phyloP scores from a whole-genome alignment of 805 yeast species.

The Danielia reshetovae region DNA sequence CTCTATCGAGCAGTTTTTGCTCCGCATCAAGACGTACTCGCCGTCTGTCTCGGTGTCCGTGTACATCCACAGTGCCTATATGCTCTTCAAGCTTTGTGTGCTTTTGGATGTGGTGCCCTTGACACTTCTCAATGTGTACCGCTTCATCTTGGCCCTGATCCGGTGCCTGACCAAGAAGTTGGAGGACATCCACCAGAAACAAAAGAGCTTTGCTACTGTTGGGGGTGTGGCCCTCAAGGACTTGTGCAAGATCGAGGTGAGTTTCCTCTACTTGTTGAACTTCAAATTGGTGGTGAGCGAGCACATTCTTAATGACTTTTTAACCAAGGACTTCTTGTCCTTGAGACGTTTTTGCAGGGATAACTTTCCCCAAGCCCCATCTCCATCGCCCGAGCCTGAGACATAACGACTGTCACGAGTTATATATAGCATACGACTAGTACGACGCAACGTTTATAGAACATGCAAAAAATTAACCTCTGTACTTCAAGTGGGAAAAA shows the following conservation, averaged over 20 bases:
- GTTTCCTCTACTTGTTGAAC: constrained; percentile 46
- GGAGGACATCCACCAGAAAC: constrained; percentile 44
- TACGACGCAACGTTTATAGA: neutral
- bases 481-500: constrained; percentile 3
- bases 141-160: constrained; percentile 36
- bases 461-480: neutral
- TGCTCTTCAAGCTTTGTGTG: constrained; percentile 34
- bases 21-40: constrained; percentile 37
- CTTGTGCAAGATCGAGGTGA: constrained; percentile 45
- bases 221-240: constrained; percentile 43
- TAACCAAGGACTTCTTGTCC: constrained; percentile 28
- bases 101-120: constrained; percentile 30
- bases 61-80: constrained; percentile 37
- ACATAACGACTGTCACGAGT: too few relatives aligned
- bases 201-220: constrained; percentile 39
- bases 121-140: constrained; percentile 34
- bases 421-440: neutral
- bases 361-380: constrained; percentile 5
- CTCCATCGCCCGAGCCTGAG: neutral
- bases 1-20: constrained; percentile 31
- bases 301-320: constrained; percentile 27
- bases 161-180: constrained; percentile 39
- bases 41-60: constrained; percentile 36
- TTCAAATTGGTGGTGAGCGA: constrained; percentile 46
- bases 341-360: constrained; percentile 23